Base-by-base conservation (phyloP, 495 filamentous ascomycete species). In the Baudoinia panamericana region DNA sequence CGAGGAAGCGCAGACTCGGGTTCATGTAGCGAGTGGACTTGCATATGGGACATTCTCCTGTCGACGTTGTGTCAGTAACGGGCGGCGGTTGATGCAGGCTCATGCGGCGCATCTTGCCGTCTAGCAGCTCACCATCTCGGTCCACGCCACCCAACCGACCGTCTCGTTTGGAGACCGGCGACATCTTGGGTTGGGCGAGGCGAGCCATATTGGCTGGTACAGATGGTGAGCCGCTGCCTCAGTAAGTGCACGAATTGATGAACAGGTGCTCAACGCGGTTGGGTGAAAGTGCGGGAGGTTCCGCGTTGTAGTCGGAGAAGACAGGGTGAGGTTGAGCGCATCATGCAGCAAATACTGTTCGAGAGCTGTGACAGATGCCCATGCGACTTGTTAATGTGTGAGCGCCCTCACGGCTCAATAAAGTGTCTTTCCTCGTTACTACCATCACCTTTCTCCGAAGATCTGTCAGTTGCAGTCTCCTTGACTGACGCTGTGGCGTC, bases 11-110 rank as follows among this genome's bases (percentile, higher is more conserved):
- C 74, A 99, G 86, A 63, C 83, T 75, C 17, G 76, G 77, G 65
- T 94, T 96, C 56, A 96, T 76, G 67, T 96, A 96, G 41, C 84
- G 82, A 41, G 80, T 80, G 39, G 84, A 86, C 62, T 93, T 93
- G 78, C 90, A 99, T 52, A 95, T 81, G 30, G 87, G 92, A 64
- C 90, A 99, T 56, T 85, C 81, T 61, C 95, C 85, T 79, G 48
- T 41, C 8, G 26, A 17, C 15, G 19, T 11, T 22, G 19, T 35
- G 34, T 52, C 23, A 50, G 46, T 33, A 41, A 31, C 23, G 24
- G 17, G 6, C 20, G 30, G 12, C 11, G 16, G 12, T 15, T 32
- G 18, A 16, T 25, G 33, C 1, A 39, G 34, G 24, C 26, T 30
- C 45, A 45, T 21, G 23, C 21, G 16, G 21, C 25, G 35, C 21